Conservation (phyloP, 495 filamentous ascomycete species). For the Penicillium alfredii region DNA sequence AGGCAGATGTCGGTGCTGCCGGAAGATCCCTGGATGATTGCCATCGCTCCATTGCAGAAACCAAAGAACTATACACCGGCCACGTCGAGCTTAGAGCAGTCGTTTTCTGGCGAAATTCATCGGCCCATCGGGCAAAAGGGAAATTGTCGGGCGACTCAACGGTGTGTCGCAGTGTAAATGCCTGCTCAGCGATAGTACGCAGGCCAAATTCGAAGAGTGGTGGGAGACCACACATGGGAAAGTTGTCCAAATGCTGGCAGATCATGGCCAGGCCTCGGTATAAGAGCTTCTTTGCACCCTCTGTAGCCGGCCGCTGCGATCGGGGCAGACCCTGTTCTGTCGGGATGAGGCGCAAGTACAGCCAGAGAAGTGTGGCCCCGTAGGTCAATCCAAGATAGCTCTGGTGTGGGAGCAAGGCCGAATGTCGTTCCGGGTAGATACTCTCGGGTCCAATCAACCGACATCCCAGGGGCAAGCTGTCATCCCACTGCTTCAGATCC, state of each 20-base stretch:
- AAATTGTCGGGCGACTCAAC: constrained; percentile 30
- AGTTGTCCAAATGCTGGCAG: constrained; percentile 44
- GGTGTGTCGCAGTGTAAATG: constrained; percentile 28
- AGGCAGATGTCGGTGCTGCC: constrained; percentile 8
- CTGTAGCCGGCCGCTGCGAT: constrained; percentile 34
- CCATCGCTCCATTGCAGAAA: constrained; percentile 30
- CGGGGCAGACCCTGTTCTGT: constrained; percentile 29
- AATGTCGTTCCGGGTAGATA: constrained; percentile 38
- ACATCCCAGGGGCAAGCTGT: constrained; percentile 36
- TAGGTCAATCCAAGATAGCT: constrained; percentile 44
- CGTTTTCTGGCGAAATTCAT: constrained; percentile 32
- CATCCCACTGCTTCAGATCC: constrained; percentile 39
- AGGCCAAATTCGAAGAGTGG: constrained; percentile 41
- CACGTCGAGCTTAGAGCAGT: constrained; percentile 24
- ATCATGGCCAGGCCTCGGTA: constrained; percentile 39
- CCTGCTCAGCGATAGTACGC: constrained; percentile 36
- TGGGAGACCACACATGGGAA: constrained; percentile 41
- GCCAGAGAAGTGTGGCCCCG: constrained; percentile 39
- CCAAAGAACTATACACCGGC: constrained; percentile 35
- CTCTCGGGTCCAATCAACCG: constrained; percentile 39
- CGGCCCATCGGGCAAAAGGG: constrained; percentile 36
- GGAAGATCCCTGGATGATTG: constrained; percentile 20
- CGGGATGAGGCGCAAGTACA: constrained; percentile 37
- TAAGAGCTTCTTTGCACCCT: constrained; percentile 41
- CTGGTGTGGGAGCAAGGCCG: constrained; percentile 45